Evolutionary conservation across 1,139 yeast species (phyloP).

Genomic region (Entelexis sorbosivorans): DNA sequence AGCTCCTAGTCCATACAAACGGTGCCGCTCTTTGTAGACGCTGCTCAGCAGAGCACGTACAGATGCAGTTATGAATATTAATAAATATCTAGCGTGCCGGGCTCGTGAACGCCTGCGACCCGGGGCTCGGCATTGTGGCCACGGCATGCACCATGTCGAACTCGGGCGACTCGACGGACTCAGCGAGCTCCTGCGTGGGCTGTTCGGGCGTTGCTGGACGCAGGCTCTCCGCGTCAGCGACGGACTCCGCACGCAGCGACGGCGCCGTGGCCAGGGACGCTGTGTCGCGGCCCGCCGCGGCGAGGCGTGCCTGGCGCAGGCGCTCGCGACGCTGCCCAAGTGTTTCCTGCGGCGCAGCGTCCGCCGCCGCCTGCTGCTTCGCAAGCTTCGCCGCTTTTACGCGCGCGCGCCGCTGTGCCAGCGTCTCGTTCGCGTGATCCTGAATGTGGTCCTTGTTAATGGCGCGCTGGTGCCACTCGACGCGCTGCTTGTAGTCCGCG

Average conservation of each 20-base stretch:
- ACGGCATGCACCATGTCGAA: conserved; percentile 13
- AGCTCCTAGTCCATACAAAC: no score
- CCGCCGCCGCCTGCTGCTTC: not conserved
- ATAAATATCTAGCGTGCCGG: conserved; percentile 1
- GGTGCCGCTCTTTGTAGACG: no score
- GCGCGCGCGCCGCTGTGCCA: conserved; percentile 28
- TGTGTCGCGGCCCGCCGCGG: not conserved
- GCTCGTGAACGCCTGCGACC: not conserved
- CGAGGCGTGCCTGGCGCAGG: conserved; percentile 14
- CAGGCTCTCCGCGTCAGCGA: not conserved
- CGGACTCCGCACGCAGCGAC: not conserved
- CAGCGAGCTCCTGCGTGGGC: not conserved
- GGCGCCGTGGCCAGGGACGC: not conserved
- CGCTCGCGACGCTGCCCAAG: conserved; percentile 30
- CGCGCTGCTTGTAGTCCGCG: conserved; percentile 28
- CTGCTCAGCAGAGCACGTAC: no score
- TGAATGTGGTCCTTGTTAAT: conserved; percentile 18
- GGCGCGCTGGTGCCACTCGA: conserved; percentile 23
- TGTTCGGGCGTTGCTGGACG: not conserved
- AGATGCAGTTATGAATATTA: not conserved
- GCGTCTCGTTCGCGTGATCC: conserved; percentile 25
- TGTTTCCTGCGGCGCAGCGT: conserved; percentile 23
- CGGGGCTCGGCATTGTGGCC: conserved; percentile 8
- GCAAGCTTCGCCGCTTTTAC: conserved; percentile 21
- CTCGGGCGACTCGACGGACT: not conserved